Evolutionary conservation across 1,139 yeast species (phyloP).

Genomic region (Magnusiomyces suaveolens): DNA sequence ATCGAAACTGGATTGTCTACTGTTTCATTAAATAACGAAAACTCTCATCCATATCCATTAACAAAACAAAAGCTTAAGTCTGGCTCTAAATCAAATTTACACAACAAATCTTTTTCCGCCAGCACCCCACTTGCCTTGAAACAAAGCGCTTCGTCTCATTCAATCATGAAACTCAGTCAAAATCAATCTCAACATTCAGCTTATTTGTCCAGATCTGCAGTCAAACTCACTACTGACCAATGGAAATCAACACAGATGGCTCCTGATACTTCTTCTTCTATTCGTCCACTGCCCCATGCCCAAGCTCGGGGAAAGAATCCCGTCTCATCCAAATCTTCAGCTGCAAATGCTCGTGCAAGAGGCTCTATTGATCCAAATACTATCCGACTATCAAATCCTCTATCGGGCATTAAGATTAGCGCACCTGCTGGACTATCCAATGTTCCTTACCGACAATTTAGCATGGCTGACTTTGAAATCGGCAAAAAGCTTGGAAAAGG

Average conservation of each 20-base stretch:
- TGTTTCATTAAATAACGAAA: constrained; percentile 22
- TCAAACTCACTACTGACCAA: constrained; percentile 21
- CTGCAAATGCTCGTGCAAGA: constrained; percentile 8
- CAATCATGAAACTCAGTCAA: constrained; percentile 14
- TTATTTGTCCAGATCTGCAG: constrained; percentile 9
- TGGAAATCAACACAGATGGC: constrained; percentile 22
- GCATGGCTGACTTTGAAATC: constrained; percentile 64
- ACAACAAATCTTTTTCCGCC: not conserved
- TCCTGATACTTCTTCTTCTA: constrained; percentile 15
- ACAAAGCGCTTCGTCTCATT: not conserved
- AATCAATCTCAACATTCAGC: constrained; percentile 23
- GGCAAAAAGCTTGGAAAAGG: constrained; percentile 90
- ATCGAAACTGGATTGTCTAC: constrained; percentile 23
- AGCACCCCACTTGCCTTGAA: too few relatives aligned
- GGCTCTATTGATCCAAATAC: constrained; percentile 18
- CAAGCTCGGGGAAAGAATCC: constrained; percentile 4
- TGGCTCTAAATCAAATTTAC: not conserved
- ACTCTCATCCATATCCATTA: constrained; percentile 16
- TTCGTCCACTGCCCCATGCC: constrained; percentile 17
- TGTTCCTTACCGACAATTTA: constrained; percentile 22
- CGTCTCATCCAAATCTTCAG: constrained; percentile 10
- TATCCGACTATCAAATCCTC: constrained; percentile 23
- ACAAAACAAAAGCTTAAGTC: constrained; percentile 13
- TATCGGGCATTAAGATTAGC: constrained; percentile 20
- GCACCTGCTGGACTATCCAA: constrained; percentile 4